Base-by-base conservation (phyloP, 257 asterid species). In the Solanum gracilifrons region DNA sequence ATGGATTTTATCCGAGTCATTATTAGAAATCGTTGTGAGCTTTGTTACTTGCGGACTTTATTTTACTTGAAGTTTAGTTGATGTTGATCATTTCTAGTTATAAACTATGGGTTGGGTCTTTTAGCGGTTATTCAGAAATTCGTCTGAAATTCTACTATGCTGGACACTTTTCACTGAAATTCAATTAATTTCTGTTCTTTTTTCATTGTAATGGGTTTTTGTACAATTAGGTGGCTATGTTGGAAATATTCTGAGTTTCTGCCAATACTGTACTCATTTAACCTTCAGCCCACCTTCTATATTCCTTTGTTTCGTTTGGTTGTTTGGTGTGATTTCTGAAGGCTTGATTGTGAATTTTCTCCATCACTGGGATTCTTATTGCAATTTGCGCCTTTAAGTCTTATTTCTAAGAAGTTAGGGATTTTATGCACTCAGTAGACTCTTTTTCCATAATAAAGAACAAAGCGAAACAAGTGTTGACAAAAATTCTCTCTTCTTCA, bases 401-500 rank as follows among this genome's bases (percentile, higher is more conserved):
- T 51, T 51, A 51, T 51, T 51, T 51, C 62, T 51, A 51, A 51
- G n/a, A 51, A 51, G 10, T 51, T 51, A 16, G 0, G 23, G 62
- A 51, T 51, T 48, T 51, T 51, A 51, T 51, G 62, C 62, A 51
- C 62, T 51, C 62, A 51, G n/a, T 51, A 0, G 60, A 51, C 60
- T 48, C 21, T 48, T 48, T 48, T 48, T 15, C 8, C 21, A 48
- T 48, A 48, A 48, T 48, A 36, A 76, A 13, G 60, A 15, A 76
- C 2, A 13, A 36, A 75, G 37, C 25, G 64, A 43, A 79, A 9
- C 2, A 43, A 43, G 66, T 85, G 79, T 51, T 68, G 87, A 62
- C 89, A 43, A 51, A 51, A 51, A 39, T 73, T 84, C n/a, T 89
- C 51, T 48, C 36, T 71, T 29, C 62, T 85, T n/a, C 85, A 88